Evolutionary conservation across 495 filamentous ascomycete genomes (phyloP), one percentile per base, ranked within the genome.

Genomic region (Letharia columbiana): DNA sequence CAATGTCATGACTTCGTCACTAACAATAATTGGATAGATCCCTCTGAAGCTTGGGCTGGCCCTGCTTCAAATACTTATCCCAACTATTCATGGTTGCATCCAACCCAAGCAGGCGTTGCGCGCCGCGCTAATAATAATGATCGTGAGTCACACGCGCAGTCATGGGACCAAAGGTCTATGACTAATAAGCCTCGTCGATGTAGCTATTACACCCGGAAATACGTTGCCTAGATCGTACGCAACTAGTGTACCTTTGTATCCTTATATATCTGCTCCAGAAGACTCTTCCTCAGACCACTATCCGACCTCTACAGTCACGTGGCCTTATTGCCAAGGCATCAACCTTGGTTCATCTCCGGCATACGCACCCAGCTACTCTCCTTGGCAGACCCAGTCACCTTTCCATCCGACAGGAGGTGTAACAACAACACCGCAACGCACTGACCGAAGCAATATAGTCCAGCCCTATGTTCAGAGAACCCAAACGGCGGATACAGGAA

Each of bases 321-420:
- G 70, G 70, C 56, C 70, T 62, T 61, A 70, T 39, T 50, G 47
- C 42, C 68, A 70, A 68, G 68, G 66, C 66, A 70, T 58, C 50
- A 64, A 63, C 61, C 54, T 35, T 44, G 65, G 18, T n/a, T 37
- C 60, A 23, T 33, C 61, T 45, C 62, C 65, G 50, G 57, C 65
- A 1, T 69, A 52, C 58, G 41, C 45, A 37, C 61, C 64, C 39
- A 50, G 23, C 37, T 39, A 62, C 37, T 13, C 18, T 49, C 47
- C 62, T 64, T 70, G 61, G 65, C 65, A 59, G 60, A 49, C 61
- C 12, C 40, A 62, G 56, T 63, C 56, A 31, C 33, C 52, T 31
- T 66, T 50, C 39, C 45, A 63, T 54, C 35, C 61, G 52, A 33
- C 52, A 31, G 61, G 23, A 35, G 33, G 62, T 58, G 57, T 54